These are phyloP conservation scores for Tricholoma flavovirens DNA, from an alignment of 768 basidiomycete genomes.

Conservation along the genomic window DNA sequence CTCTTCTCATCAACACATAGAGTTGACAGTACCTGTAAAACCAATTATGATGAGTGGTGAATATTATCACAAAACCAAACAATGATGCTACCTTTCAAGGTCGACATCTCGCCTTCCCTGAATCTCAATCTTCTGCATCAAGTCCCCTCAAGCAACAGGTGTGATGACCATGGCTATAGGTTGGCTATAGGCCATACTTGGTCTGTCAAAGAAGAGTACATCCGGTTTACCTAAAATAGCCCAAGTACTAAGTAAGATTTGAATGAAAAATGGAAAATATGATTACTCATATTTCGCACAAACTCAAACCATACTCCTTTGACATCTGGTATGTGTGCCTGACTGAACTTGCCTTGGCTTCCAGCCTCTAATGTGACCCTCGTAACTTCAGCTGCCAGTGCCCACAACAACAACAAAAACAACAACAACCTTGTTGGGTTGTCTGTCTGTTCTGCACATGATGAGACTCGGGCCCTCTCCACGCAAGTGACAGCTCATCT, in stretches of 20 bases:
- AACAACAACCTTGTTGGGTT: too few relatives aligned
- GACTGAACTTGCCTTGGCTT: slow-evolving; percentile 82
- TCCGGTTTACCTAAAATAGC: slow-evolving; percentile 56
- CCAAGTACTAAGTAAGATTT: slow-evolving; percentile 35
- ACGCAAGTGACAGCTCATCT: too few relatives aligned
- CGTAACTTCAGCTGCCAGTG: slow-evolving; percentile 77
- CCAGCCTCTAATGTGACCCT: slow-evolving; percentile 82
- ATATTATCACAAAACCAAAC: neutral
- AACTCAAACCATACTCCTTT: slow-evolving; percentile 43
- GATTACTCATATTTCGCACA: slow-evolving; percentile 19
- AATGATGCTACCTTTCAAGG: slow-evolving; percentile 51
- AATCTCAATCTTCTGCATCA: slow-evolving; percentile 80
- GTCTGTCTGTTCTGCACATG: too few relatives aligned
- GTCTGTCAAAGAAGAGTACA: slow-evolving; percentile 60
- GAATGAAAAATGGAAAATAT: slow-evolving; percentile 31
- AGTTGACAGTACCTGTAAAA: slow-evolving; percentile 66
- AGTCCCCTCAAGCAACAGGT: slow-evolving; percentile 83
- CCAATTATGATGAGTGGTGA: neutral
- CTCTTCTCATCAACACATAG: too few relatives aligned
- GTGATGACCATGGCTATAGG: slow-evolving; percentile 51
- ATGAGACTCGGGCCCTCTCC: too few relatives aligned
- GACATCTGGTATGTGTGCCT: slow-evolving; percentile 77
- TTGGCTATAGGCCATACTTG: slow-evolving; percentile 66
- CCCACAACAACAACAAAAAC: too few relatives aligned
- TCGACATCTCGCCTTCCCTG: slow-evolving; percentile 81